phyloP scores from a whole-genome alignment of 495 filamentous ascomycete genomes.

The Thozetella sp. region DNA sequence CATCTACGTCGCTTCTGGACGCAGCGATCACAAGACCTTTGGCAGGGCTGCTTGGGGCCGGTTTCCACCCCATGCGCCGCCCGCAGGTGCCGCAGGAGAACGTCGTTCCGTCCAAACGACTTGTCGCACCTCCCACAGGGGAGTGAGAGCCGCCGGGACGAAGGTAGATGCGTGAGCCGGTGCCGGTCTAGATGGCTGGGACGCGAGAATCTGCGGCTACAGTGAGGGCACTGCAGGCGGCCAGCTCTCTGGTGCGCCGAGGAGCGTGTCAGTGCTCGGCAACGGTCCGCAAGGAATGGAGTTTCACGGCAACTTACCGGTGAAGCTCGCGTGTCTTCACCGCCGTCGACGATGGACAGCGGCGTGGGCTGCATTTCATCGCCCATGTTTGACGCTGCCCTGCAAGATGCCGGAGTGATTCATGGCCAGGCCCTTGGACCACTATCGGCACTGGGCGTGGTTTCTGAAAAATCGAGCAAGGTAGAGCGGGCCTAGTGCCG shows the following conservation, averaged over 20 bases:
- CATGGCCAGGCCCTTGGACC: not conserved
- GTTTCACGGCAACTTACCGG: not conserved
- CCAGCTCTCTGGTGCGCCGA: not conserved
- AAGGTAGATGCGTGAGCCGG: not conserved
- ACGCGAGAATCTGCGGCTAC: not conserved
- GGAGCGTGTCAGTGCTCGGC: not conserved
- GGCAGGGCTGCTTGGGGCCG: not conserved
- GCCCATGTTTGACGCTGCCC: not conserved
- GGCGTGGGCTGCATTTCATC: not conserved
- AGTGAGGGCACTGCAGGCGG: not conserved
- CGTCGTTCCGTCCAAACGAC: not conserved
- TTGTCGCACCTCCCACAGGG: not conserved
- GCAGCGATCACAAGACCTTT: not conserved
- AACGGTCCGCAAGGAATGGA: not conserved
- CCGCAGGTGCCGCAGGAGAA: conserved; percentile 1
- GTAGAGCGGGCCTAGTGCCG: not conserved
- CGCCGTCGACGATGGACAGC: not conserved
- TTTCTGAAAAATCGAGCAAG: not conserved
- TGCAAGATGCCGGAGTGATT: not conserved
- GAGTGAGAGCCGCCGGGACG: not conserved
- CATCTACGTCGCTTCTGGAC: not conserved
- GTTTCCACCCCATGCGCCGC: not conserved
- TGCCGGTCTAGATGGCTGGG: conserved; percentile 5
- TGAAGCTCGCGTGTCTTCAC: not conserved
- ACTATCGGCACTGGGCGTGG: not conserved